Base-by-base conservation (phyloP, 495 filamentous ascomycete species). In the Neurospora intermedia region DNA sequence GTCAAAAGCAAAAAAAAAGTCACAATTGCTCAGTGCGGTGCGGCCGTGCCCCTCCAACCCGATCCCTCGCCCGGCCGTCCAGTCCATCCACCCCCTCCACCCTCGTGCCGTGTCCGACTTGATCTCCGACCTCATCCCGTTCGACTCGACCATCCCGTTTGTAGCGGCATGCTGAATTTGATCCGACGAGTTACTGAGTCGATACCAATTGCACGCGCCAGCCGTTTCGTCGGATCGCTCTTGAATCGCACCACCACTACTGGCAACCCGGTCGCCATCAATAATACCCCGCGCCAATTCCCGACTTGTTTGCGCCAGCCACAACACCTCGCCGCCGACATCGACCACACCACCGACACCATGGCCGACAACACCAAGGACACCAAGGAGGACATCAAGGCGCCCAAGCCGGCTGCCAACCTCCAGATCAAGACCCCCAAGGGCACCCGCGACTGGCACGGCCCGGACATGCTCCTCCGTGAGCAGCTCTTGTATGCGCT, bases 371-470 rank as follows among this genome's bases (percentile, higher is more conserved):
- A 20, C 38, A 45, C 40, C 72, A 73, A 73, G 69, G 69, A 39
- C 31, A 45, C 66, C 43, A 70, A 70, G 71, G 39, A 35, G 18
- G 71, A 69, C 16, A 59, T 54, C 38, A 66, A 72, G 71, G 20
- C 74, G 54, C 54, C 54, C 27, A 66, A 66, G 54, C 54, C 54
- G 27, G 54, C 54, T 66, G 23, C 54, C 54, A 66, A 35, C 54
- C 27, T 66, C 13, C 75, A 79, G 70, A 76, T 83, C 15, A 74
- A 84, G 74, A 79, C 83, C 13, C 76, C 80, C 31, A 78, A 84
- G 45, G 77, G 77, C 31, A 78, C 74, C 13, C 72, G 76, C 35
- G 75, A 78, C 41, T 78, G 77, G 78, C 70, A 75, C 16, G 79
- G 79, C 31, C 46, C 69, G 43, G 74, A 77, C 41, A 38, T 74